Percentiles rank a stretch among this genome's conserved stretches.
Conservation (phyloP, 352 stramenopile genomes). For the Phytophthora macrochlamydospora region DNA sequence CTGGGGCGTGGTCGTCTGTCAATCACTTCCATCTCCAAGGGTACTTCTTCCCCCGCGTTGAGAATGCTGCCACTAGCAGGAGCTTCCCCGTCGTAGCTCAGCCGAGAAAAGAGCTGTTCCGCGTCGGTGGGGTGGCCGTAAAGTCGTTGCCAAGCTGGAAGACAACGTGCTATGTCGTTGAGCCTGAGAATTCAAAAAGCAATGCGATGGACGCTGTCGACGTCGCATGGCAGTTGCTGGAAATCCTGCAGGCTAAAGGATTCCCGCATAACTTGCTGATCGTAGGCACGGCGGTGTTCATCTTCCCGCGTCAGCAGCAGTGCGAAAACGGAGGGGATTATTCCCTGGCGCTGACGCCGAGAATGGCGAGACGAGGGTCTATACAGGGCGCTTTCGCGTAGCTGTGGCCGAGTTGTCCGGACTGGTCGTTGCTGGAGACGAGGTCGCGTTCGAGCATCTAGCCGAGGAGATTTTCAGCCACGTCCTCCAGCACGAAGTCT, state of each 20-base stretch:
- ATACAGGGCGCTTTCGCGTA: conserved; percentile 41
- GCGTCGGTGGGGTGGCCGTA: conserved; percentile 7
- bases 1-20: conserved; percentile 77
- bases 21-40: conserved; percentile 81
- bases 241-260: conserved; percentile 39
- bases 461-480: conserved; percentile 41
- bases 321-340: conserved; percentile 45
- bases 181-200: conserved; percentile 2
- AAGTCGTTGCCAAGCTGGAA: conserved; percentile 50
- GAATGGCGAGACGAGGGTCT: background rate
- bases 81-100: conserved; percentile 55
- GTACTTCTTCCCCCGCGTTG: conserved; percentile 48
- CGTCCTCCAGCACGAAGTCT: conserved; percentile 56
- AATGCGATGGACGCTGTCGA: conserved; percentile 18
- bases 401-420: conserved; percentile 68
- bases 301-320: conserved; percentile 67
- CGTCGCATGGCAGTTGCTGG: conserved; percentile 46
- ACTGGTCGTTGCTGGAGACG: conserved; percentile 50
- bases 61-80: background rate
- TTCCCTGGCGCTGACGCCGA: conserved; percentile 5
- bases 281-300: conserved; percentile 32
- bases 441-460: conserved; percentile 35
- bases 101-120: conserved; percentile 37
- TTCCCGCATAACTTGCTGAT: conserved; percentile 72
- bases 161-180: conserved; percentile 49